Base-by-base conservation (phyloP, 2,329 filamentous ascomycete species). In the Paraphoma sp. region DNA sequence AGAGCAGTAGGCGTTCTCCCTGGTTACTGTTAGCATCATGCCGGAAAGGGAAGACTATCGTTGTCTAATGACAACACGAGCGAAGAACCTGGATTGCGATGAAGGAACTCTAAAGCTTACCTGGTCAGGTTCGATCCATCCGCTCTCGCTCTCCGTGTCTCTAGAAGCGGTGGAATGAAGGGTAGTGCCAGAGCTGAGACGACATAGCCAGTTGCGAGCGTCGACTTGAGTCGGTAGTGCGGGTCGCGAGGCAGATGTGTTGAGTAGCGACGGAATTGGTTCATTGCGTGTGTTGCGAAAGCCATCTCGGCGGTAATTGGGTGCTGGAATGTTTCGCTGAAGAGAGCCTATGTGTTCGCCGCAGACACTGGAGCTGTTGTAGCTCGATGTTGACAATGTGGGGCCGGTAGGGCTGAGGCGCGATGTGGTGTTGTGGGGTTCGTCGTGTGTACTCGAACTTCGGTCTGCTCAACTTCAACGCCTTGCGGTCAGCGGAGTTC, bases 131-230 rank as follows among this genome's bases (percentile, higher is more conserved):
- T 71, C 7, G 65, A 63, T 0, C 76, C 76, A 61, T 79, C 76
- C 6, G 69, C 68, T 61, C 68, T 76, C 1, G 73, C 67, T 46
- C 74, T 63, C 50, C 73, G 57, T 1, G 70, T 76, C 62, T 78
- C 75, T 17, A 78, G 52, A 30, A 77, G 68, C 23, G 76, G 75
- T 18, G 74, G 76, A 33, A 79, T 72, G 57, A 78, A 78, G 0
- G 76, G 76, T 7, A 79, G 64, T 3, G 76, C 74, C 31, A 78
- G 74, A 12, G 74, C 76, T 4, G 67, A 70, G 6, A 75, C 70
- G 1, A 78, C 68, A 45, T 78, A 79, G 11, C 69, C 68, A 1
- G 72, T 77, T 60, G 75, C 74, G 11, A 76, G 69, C 7, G 64
- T 67, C 23, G 71, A 71, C 56, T 76, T 75, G 50, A 76, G 68